Evolutionary conservation across 768 basidiomycete species (phyloP), one percentile per base, ranked within the genome.

Genomic region (Termitomyces bulborhizus): DNA sequence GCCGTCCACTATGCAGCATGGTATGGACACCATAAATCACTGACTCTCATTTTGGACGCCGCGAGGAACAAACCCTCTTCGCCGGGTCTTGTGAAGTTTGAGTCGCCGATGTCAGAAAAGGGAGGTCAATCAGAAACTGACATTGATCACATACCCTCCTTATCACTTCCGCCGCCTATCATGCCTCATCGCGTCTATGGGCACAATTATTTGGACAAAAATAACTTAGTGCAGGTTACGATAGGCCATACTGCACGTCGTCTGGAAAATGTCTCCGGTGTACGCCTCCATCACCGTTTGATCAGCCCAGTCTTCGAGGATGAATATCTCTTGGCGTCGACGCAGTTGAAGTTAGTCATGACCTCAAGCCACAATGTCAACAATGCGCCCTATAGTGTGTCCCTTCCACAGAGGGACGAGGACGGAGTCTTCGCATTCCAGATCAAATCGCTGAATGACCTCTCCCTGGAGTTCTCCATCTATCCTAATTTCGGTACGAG

Each of bases 181-280:
- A 96, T 99, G 82, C 94, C 97, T 29, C 93, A 98, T 67, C 85
- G 93, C 51, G 90, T 96, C 32, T 99, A 99, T 67, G 96, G 96
- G 6, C 96, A 99, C 73, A 96, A 92, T 65, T 93, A 90, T 69
- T 79, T 99, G 50, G 93, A 96, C 69, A 86, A 84, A 64, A 85
- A 85, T 47, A 84, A 84, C 64, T 76, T 98, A 34, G 84, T 98
- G 5, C 90, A 96, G 63, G 78, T 99, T 44, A 83, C 88, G 0
- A 82, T 98, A 43, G 93, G 93, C 2, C 82, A 83, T 57, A 78
- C 81, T 53, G 78, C 82, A 6, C 69, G 71, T 34, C 62, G 63
- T 37, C 56, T 63, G 55, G 62, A 69, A 16, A 69, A 63, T 39
- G 65, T 65, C 54, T 75, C 70, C 54, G 76, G 78, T 46, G 78